A percentile compares a stretch with the other conserved stretches of the same genome.
Evolutionary conservation across 768 basidiomycete species (phyloP).

Genomic region (Rhizopogon rudus): DNA sequence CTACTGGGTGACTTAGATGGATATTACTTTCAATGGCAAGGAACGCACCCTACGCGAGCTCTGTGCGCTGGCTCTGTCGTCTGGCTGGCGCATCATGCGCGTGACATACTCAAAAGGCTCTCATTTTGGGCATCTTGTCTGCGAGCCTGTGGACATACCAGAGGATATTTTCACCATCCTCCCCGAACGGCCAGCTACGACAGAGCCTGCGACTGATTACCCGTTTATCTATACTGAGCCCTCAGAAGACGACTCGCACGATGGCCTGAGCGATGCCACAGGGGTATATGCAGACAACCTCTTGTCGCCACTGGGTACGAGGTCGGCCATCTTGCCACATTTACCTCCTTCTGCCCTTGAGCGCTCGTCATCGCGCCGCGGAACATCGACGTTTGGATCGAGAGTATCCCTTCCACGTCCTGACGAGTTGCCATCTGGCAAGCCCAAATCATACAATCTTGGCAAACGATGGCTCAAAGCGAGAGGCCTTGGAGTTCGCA

Average conservation of each 20-base stretch:
- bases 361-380: slow-evolving; percentile 47
- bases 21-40: slow-evolving; percentile 60
- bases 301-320: background rate
- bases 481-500: slow-evolving; percentile 22
- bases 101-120: slow-evolving; percentile 57
- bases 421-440: slow-evolving; percentile 17
- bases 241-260: background rate
- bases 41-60: slow-evolving; percentile 68
- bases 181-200: background rate
- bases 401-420: slow-evolving; percentile 26
- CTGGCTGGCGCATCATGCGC: slow-evolving; percentile 58
- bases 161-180: slow-evolving; percentile 19
- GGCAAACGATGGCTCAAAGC: slow-evolving; percentile 26
- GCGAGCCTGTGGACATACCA: slow-evolving; percentile 56
- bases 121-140: slow-evolving; percentile 67
- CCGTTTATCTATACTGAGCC: background rate
- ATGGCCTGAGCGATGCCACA: background rate
- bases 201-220: background rate
- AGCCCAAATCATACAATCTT: slow-evolving; percentile 7
- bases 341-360: slow-evolving; percentile 30
- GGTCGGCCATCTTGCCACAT: slow-evolving; percentile 5
- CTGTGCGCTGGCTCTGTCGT: slow-evolving; percentile 44
- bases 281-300: background rate
- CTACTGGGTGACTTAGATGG: slow-evolving; percentile 44
- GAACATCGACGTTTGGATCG: slow-evolving; percentile 61